Percentiles rank a stretch among this genome's conserved stretches.
Evolutionary conservation across 2,329 filamentous ascomycete species (phyloP).

Genomic region (Fonsecaea multimorphosa): DNA sequence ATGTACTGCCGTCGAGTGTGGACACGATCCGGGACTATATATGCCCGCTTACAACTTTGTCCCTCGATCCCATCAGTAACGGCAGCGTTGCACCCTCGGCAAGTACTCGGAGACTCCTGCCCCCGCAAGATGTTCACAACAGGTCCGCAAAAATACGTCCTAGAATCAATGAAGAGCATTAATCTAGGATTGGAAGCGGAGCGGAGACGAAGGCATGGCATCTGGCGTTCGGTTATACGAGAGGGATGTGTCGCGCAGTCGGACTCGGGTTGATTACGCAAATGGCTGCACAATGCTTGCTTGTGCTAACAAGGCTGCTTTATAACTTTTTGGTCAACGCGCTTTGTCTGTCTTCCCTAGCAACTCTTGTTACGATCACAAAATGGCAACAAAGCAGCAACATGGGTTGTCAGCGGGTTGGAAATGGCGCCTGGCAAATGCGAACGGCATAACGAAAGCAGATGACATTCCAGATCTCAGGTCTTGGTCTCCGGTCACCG

Average conservation of each 20-base stretch:
- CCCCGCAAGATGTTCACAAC: neutral
- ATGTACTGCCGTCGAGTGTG: neutral
- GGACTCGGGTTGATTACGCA: neutral
- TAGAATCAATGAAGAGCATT: neutral
- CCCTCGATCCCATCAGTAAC: neutral
- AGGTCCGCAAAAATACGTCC: neutral
- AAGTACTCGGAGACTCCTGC: neutral
- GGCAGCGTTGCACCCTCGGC: neutral
- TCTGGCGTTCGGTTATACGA: neutral
- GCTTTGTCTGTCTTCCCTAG: neutral
- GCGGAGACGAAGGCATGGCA: neutral
- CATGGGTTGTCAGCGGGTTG: neutral
- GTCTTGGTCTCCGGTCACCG: neutral
- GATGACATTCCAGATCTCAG: neutral
- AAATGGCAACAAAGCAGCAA: conserved; percentile 5
- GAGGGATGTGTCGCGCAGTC: neutral
- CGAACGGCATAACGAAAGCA: conserved; percentile 6
- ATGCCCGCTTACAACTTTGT: neutral
- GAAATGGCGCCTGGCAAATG: conserved; percentile 14
- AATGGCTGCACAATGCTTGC: neutral
- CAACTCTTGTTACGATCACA: neutral
- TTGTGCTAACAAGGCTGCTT: neutral
- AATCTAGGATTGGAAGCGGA: neutral
- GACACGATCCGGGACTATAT: neutral
- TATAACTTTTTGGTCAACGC: neutral